Evolutionary conservation across 2,329 filamentous ascomycete species (phyloP), one percentile per base, ranked within the genome.

Genomic region (Alternaria atra): DNA sequence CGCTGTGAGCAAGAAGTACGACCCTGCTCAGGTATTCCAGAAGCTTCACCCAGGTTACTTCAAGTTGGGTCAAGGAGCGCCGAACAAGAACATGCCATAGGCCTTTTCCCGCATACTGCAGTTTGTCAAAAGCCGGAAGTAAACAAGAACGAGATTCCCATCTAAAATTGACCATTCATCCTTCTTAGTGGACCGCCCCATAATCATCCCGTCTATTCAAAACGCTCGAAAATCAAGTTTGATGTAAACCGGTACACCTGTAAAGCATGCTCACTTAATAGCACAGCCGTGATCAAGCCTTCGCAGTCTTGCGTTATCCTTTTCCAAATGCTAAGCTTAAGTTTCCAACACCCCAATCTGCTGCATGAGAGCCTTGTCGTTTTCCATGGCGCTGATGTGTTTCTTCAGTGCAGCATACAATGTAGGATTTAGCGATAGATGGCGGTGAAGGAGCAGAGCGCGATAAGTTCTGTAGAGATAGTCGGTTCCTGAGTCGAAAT

Each of bases 401-500:
- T 17, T 40, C 23, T 30, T 52, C 12, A 40, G 23, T 13, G 48
- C n/a, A 12, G 25, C 23, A 29, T 52, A 52, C 48, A 23, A 52
- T 15, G 48, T 52, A 30, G 34, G 48, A 23, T 35, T 52, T 52
- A 5, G 34, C 15, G 30, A 52, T 20, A 2, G 32, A 93, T 87
- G 15, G 93, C 83, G 0, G 87, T 90, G n/a, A 91, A 80, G 1
- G 87, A 89, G 74, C 89, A 93, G 0, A 94, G 80, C 54, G 92
- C 90, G 0, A 94, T 82, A 0, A 95, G 83, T 15, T 84, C 83
- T 0, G 88, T 86, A 0, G 89, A 89, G 4, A 94, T 83, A 0
- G 90, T 92, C 0, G 91, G 91, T 69, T 94, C 91, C 71, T 95
- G 91, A 0, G 91, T 94, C 0, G 90, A 89, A 32, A 94, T 89